Base-by-base conservation (phyloP, 1,284 basidiomycete genomes). In the Meripilus lineatus region DNA sequence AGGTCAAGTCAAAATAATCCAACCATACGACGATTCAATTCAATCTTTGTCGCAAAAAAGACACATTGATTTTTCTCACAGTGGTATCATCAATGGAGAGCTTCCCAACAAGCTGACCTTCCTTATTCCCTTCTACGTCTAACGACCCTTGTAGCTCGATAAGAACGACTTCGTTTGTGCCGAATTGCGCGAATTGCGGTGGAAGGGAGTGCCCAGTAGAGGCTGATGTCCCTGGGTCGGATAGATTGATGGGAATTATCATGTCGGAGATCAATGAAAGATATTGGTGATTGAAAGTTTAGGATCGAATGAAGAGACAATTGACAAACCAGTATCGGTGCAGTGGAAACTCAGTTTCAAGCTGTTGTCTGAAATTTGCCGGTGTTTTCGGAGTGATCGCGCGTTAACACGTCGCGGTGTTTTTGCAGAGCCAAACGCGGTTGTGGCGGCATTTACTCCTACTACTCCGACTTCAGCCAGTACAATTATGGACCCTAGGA, bases 131-230 rank as follows among this genome's bases (percentile, higher is more conserved):
- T 35, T 84, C 79, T 17, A 83, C 73, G 43, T 86, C 78, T 23
- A 90, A 70, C 32, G 68, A 64, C 41, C 87, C 87, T 59, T 90
- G 88, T 7, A 90, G 68, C 56, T 90, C 87, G 41, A 91, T 74
- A 11, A 91, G 68, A 36, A 86, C 74, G 13, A 87, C 56, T 57
- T 84, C 84, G 34, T 80, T 75, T 45, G 83, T 70, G 11, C 83
- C 84, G 40, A 89, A 76, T 45, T 73, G 73, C 1, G 79, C 81
- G 17, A 89, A 68, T 0, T 69, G 62, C 4, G 77, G 68, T 0
- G 82, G 77, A 4, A 88, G 71, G 45, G 72, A 74, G 1, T 60
- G 56, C 10, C 56, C 53, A 3, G 60, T 45, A 32, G 63, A 56
- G 4, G 57, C 50, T 11, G 67, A 60, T 1, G 48, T 43, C 1